phyloP scores from a whole-genome alignment of 1,139 yeast species.

The Zygosaccharomyces pseudobailii region DNA sequence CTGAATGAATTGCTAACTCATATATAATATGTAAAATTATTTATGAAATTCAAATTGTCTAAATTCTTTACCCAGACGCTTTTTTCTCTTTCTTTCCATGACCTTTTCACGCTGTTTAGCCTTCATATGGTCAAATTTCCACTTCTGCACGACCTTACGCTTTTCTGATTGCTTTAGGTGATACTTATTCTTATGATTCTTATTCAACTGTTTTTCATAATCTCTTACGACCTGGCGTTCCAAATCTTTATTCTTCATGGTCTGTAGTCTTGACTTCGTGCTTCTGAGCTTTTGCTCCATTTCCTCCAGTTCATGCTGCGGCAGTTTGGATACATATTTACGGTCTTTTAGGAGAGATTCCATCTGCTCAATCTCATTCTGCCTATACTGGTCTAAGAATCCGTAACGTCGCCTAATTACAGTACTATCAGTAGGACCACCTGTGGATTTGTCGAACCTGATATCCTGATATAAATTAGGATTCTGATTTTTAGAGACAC shows the following conservation, averaged over 20 bases:
- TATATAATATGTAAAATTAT: constrained; percentile 6
- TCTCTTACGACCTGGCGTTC: constrained; percentile 58
- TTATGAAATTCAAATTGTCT: constrained; percentile 61
- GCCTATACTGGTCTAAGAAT: constrained; percentile 81
- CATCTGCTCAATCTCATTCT: constrained; percentile 62
- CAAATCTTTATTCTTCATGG: constrained; percentile 70
- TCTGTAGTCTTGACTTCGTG: constrained; percentile 69
- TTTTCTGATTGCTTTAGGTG: constrained; percentile 78
- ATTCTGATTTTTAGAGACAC: constrained; percentile 35
- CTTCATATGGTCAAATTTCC: constrained; percentile 83
- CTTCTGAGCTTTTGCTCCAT: constrained; percentile 53
- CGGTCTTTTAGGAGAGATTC: constrained; percentile 52
- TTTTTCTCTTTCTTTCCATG: constrained; percentile 90
- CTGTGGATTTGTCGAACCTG: constrained; percentile 84
- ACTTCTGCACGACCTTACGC: constrained; percentile 79
- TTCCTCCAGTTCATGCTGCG: constrained; percentile 47
- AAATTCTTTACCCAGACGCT: constrained; percentile 87
- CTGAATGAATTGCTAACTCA: constrained; percentile 4
- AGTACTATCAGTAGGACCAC: constrained; percentile 70
- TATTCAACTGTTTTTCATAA: constrained; percentile 35
- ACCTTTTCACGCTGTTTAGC: constrained; percentile 78
- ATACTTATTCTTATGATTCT: constrained; percentile 38
- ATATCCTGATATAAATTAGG: constrained; percentile 63
- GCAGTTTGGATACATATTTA: constrained; percentile 43
- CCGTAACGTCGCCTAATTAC: constrained; percentile 70